phyloP scores from a whole-genome alignment of 2,329 filamentous ascomycete species.

The Trichophyton rubrum region DNA sequence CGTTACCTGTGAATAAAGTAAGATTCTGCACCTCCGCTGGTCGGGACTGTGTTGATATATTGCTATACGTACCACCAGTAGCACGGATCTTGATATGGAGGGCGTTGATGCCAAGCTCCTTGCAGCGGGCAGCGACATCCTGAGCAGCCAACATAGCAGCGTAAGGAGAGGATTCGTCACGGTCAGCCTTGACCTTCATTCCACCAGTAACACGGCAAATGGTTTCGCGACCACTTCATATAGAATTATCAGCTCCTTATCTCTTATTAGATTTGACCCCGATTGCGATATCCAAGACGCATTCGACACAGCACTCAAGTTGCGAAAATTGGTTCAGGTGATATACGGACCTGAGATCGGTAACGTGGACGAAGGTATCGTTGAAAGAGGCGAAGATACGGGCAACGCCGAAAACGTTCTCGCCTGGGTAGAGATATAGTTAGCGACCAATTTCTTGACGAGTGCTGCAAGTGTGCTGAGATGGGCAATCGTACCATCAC shows the following conservation, averaged over 20 bases:
- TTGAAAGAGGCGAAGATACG: slow-evolving; percentile 96
- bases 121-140: slow-evolving; percentile 87
- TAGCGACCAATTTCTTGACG: slow-evolving; percentile 3
- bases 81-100: slow-evolving; percentile 99
- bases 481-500: slow-evolving; percentile 57
- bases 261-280: not conserved
- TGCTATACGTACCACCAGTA: slow-evolving; percentile 67
- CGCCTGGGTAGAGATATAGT: slow-evolving; percentile 44
- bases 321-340: not conserved
- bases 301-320: not conserved
- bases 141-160: slow-evolving; percentile 99
- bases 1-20: slow-evolving; percentile 56
- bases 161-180: slow-evolving; percentile 99
- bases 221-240: slow-evolving; percentile 94
- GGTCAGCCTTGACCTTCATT: slow-evolving; percentile 99
- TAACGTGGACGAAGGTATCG: slow-evolving; percentile 95
- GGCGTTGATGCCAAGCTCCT: slow-evolving; percentile 77
- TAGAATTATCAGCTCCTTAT: slow-evolving; percentile 24
- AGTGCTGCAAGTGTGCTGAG: not conserved
- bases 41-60: not conserved
- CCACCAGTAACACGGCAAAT: slow-evolving; percentile 99
- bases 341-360: slow-evolving; percentile 74
- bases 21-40: not conserved
- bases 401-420: slow-evolving; percentile 95
- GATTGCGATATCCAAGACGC: not conserved